Percentiles rank a stretch among this genome's conserved stretches.
phyloP scores from a whole-genome alignment of 495 filamentous ascomycete species.

The Trichoderma orchidacearum region DNA sequence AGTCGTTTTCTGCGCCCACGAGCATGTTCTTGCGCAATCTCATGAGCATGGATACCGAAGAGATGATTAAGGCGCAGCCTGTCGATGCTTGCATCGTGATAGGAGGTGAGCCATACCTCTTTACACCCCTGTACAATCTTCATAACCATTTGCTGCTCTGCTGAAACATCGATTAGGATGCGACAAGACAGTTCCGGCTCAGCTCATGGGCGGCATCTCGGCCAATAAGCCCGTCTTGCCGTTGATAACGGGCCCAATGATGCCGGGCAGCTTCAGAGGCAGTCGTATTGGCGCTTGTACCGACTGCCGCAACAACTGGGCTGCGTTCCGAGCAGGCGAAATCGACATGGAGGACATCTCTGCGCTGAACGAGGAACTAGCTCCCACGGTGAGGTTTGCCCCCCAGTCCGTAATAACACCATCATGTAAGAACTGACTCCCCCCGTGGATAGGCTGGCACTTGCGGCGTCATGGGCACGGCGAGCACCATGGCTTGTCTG shows the following conservation, averaged over 20 bases:
- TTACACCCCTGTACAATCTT: background rate
- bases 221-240: constrained; percentile 54
- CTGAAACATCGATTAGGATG: constrained; percentile 26
- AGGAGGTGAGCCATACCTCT: constrained; percentile 31
- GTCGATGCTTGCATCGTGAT: constrained; percentile 51
- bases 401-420: background rate
- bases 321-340: constrained; percentile 42
- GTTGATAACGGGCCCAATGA: constrained; percentile 53
- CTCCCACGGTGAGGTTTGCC: constrained; percentile 38
- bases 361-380: constrained; percentile 52
- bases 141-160: too few relatives aligned
- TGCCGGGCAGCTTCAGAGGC: constrained; percentile 47
- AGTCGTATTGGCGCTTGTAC: constrained; percentile 50
- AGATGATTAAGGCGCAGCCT: constrained; percentile 54
- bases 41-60: constrained; percentile 63
- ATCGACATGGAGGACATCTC: constrained; percentile 54
- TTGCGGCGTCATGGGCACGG: constrained; percentile 59
- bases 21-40: constrained; percentile 58
- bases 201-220: constrained; percentile 56
- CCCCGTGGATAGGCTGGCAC: constrained; percentile 37
- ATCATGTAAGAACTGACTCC: background rate
- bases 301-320: constrained; percentile 56
- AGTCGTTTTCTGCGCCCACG: constrained; percentile 48
- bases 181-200: constrained; percentile 56
- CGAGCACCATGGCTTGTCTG: constrained; percentile 56